A percentile compares a stretch with the other conserved stretches of the same genome.
These are phyloP conservation scores for Stygiomarasmius scandens DNA, from an alignment of 1,284 basidiomycete species.

Conservation along the genomic window DNA sequence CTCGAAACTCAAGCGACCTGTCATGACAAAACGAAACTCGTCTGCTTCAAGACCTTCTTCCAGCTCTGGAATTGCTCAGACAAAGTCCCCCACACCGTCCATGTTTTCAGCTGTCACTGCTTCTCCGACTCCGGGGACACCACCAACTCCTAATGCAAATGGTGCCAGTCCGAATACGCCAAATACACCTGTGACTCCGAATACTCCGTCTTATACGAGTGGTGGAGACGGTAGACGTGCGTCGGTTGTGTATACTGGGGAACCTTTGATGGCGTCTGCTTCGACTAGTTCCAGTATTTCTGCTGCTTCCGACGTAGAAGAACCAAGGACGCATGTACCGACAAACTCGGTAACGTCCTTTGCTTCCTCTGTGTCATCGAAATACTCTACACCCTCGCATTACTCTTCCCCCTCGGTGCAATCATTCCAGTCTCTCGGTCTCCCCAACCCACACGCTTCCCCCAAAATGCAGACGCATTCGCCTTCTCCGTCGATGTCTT, in stretches of 20 bases:
- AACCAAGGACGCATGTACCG: neutral
- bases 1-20: slow-evolving; percentile 77
- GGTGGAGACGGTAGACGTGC: neutral
- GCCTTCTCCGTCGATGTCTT: too few relatives aligned
- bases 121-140: slow-evolving; percentile 4
- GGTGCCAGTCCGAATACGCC: neutral
- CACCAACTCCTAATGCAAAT: neutral
- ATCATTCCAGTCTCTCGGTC: too few relatives aligned
- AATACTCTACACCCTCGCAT: too few relatives aligned
- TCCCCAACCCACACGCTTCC: neutral
- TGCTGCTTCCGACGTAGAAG: neutral
- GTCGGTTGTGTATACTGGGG: neutral
- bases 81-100: slow-evolving; percentile 24
- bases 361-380: neutral
- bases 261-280: neutral
- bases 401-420: too few relatives aligned
- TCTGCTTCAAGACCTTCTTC: slow-evolving; percentile 25
- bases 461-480: too few relatives aligned
- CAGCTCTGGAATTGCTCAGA: slow-evolving; percentile 9
- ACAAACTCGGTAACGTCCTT: neutral
- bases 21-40: slow-evolving; percentile 67
- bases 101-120: slow-evolving; percentile 1
- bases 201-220: neutral
- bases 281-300: neutral
- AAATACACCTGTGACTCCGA: neutral